phyloP scores from a whole-genome alignment of 2,329 filamentous ascomycete genomes.

The Capronia americana region DNA sequence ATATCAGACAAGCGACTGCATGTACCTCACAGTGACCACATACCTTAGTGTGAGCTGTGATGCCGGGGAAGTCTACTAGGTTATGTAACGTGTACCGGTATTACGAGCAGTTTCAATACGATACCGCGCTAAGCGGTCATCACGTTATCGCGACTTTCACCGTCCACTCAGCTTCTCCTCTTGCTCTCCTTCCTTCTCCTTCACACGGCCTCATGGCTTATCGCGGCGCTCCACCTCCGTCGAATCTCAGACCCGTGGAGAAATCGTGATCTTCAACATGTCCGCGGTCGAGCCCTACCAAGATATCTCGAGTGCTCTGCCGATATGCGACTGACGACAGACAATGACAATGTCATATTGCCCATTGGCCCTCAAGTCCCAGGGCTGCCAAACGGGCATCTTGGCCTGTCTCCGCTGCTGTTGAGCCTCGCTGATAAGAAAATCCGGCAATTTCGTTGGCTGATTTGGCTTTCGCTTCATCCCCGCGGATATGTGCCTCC shows the following conservation, averaged over 20 bases:
- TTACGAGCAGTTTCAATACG: constrained; percentile 19
- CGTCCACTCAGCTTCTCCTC: constrained; percentile 19
- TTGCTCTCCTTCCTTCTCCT: not conserved
- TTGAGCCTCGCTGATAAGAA: constrained; percentile 28
- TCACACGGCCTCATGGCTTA: constrained; percentile 12
- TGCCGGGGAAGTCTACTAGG: not conserved
- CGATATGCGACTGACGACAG: constrained; percentile 20
- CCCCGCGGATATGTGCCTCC: constrained; percentile 28
- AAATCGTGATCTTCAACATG: constrained; percentile 22
- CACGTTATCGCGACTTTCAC: constrained; percentile 24
- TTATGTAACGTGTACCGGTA: not conserved
- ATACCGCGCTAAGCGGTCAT: constrained; percentile 3
- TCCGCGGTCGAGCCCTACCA: not conserved
- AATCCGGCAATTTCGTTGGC: constrained; percentile 18
- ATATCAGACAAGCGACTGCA: not conserved
- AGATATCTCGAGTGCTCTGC: not conserved
- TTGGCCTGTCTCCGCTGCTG: constrained; percentile 6
- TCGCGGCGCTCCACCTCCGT: constrained; percentile 20
- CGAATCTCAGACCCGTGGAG: constrained; percentile 24
- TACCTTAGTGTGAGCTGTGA: not conserved
- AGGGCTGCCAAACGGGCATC: not conserved
- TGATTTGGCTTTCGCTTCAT: constrained; percentile 3
- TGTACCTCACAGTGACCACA: not conserved
- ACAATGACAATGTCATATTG: constrained; percentile 27
- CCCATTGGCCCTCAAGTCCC: constrained; percentile 23